Evolutionary conservation across 177 flowering plant genomes (phyloP), one percentile per base, ranked within the genome.

Genomic region (Vitis hybrid): DNA sequence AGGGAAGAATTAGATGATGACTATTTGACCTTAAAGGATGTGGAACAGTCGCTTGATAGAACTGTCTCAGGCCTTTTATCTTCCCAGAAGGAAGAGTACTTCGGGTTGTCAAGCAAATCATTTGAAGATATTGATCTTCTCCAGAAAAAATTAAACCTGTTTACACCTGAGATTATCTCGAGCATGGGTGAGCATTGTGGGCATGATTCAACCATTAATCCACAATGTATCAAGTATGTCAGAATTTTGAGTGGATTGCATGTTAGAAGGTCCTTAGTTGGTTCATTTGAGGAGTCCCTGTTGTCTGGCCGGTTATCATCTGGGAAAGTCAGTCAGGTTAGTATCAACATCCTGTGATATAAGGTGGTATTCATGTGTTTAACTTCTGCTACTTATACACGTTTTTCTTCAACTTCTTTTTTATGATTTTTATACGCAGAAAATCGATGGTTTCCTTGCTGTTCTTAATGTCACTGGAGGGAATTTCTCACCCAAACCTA

Each of bases 201-300:
- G 65, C 74, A 74, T 32, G 81, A 78, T 61, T 56, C 70, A 11
- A 65, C 62, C 17, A 72, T 67, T 66, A 55, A 68, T 19, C 69
- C 80, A 26, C 80, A 76, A 32, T 57, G 77, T 76, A 55, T 64
- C 11, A 91, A 73, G 66, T 56, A 71, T 14, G 61, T 73, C 32
- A 83, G 86, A 73, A 82, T 66, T 72, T 71, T 77, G 60, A 81
- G 83, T 80, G 88, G 80, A 62, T 76, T 76, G 30, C 75, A 83
- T 48, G 86, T 84, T 69, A 81, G 90, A 74, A 89, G 97, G 78
- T 91, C 99, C 23, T 83, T 94, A 83, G 94, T 94, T 76, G 99
- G 99, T 77, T 94, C 99, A n/a, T 94, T 94, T 83, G 99, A 94
- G 82, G 99, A 94, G 74, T 94, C 97, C 62, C 76, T 94, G 32